Evolutionary conservation across 192 early-diverging fungal species (phyloP).

Genomic region (Entomortierella lignicola): DNA sequence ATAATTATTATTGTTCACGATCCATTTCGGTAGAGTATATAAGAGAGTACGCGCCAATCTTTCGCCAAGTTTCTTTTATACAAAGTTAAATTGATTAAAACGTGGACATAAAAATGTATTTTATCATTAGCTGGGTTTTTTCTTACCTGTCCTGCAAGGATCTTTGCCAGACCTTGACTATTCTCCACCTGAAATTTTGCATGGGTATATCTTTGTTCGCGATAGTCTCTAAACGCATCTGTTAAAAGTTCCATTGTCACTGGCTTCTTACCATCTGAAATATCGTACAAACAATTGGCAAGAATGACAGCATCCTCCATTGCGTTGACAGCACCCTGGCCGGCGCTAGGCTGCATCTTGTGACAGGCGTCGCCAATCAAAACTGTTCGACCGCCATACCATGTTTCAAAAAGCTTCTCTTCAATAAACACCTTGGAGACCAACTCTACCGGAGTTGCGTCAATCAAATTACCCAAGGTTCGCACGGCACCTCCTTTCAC

Average conservation of each 20-base stretch:
- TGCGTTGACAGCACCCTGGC: constrained; percentile 9
- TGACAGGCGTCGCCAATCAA: constrained; percentile 14
- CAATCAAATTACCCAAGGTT: constrained; percentile 5
- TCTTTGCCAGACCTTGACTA: not conserved
- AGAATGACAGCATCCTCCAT: constrained; percentile 5
- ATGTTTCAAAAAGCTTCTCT: constrained; percentile 15
- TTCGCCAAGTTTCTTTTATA: not conserved
- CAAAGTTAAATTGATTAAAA: too few relatives aligned
- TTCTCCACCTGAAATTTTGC: constrained; percentile 1
- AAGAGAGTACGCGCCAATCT: not conserved
- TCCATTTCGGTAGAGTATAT: not conserved
- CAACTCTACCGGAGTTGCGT: not conserved
- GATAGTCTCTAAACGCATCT: not conserved
- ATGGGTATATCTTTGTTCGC: not conserved
- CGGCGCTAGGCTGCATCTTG: constrained; percentile 6
- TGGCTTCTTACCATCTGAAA: not conserved
- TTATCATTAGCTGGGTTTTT: too few relatives aligned
- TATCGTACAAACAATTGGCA: constrained; percentile 5
- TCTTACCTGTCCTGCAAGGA: not conserved
- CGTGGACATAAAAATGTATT: too few relatives aligned
- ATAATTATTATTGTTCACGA: not conserved
- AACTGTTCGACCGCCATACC: constrained; percentile 1
- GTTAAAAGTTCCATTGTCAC: not conserved
- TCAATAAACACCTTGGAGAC: constrained; percentile 17
- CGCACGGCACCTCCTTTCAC: not conserved